Conservation (phyloP, 768 basidiomycete genomes). For the Cystobasidium tubakii region DNA sequence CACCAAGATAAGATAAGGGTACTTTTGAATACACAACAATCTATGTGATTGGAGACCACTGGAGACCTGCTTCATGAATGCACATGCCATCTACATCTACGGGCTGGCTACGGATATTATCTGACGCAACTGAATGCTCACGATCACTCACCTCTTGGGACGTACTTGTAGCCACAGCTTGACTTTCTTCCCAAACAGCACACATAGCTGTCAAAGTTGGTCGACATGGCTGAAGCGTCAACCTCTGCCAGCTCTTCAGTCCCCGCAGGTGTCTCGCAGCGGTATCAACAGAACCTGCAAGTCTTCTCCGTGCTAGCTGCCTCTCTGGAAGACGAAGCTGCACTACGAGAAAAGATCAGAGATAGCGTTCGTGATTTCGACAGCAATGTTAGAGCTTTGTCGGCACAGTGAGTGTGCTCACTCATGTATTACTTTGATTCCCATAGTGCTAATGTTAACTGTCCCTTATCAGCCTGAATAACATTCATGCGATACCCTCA, state of each 20-base stretch:
- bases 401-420: conserved; percentile 8
- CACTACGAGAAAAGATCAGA: conserved; percentile 41
- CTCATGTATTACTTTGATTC: not conserved
- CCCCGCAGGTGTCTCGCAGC: not conserved
- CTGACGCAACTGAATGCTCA: too few species aligned
- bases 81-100: too few species aligned
- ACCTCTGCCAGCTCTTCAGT: not conserved
- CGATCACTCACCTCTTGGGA: too few species aligned
- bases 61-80: too few species aligned
- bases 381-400: conserved; percentile 33
- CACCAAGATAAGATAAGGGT: too few species aligned
- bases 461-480: conserved; percentile 21
- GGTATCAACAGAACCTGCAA: conserved; percentile 6
- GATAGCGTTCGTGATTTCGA: conserved; percentile 40
- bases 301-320: conserved; percentile 3
- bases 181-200: not conserved
- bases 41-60: too few species aligned
- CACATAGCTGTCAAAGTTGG: not conserved
- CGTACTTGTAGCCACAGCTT: not conserved
- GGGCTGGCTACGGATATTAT: too few species aligned
- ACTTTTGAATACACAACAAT: too few species aligned
- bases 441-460: not conserved
- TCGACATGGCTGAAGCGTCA: conserved; percentile 2
- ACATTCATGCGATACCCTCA: conserved; percentile 11
- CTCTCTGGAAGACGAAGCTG: conserved; percentile 34